Evolutionary conservation across 495 filamentous ascomycete species (phyloP), one percentile per base, ranked within the genome.

Genomic region (Aspergillus kassunensis): DNA sequence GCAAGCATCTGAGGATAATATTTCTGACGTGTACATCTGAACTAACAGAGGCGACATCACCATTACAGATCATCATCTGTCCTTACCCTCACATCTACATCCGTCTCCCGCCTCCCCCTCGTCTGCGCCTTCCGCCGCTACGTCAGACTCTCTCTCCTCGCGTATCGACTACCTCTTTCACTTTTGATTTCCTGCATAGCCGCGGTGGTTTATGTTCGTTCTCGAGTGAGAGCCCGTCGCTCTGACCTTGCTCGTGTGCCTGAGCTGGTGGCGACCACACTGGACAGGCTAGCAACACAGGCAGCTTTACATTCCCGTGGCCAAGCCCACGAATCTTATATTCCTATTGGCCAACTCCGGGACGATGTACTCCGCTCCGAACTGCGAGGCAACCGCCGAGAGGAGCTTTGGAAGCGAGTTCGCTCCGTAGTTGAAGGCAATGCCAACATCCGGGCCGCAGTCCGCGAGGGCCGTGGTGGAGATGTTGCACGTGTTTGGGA

Each of bases 161-260:
- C 87, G 86, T 81, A 97, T 96, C 83, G 93, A 89, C 75, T 95
- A 82, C 75, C 86, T 80, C 81, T 97, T 96, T 79, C 81, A 77
- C 61, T 82, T 78, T 59, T 93, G 69, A 70, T 81, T 34, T 40
- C 85, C 4, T 49, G 76, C n/a, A 29, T 81, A 21, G 53, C 74
- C 18, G 63, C 68, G 12, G 51, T 79, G 10, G 53, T 76, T 37
- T 89, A 89, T 63, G 75, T 70, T 20, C 83, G 84, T 19, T 67
- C 77, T 52, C 71, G 73, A 44, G 74, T 84, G 63, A 61, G 67
- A 12, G 69, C 78, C 43, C 77, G 76, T 59, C 80, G 83, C 45
- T 77, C 77, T n/a, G 78, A 85, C 39, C 79, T 82, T 19, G 82
- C 81, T 19, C 77, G 82, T 41, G 80, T 97, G 8, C 95, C 93